phyloP scores from a whole-genome alignment of 129 eudicot species.

The Flaveria ramosissima region DNA sequence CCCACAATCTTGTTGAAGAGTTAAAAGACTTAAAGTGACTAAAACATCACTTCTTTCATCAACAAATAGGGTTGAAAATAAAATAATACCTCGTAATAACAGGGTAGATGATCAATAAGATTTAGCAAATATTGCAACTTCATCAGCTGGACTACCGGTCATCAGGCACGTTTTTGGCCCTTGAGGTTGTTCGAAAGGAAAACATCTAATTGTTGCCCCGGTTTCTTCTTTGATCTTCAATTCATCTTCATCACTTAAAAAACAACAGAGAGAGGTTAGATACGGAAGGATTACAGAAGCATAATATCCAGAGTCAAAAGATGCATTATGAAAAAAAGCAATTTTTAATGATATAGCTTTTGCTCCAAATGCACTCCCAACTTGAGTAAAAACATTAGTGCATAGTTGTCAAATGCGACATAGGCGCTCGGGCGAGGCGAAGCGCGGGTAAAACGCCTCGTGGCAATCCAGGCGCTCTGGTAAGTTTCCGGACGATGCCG shows the following conservation, averaged over 20 bases:
- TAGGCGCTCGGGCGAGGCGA: too few relatives aligned
- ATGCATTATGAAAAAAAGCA: neutral
- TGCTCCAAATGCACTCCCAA: neutral
- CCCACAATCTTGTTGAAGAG: conserved; percentile 3
- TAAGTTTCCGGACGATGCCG: too few relatives aligned
- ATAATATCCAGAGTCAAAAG: neutral
- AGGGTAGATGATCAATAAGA: conserved; percentile 52
- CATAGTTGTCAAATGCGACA: too few relatives aligned
- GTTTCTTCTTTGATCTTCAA: conserved; percentile 88
- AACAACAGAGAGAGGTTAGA: neutral
- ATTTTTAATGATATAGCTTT: neutral
- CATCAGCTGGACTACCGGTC: conserved; percentile 79
- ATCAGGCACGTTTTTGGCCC: conserved; percentile 68
- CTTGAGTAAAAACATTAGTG: neutral
- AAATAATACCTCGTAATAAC: conserved; percentile 23
- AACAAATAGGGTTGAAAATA: neutral
- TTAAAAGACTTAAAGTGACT: neutral
- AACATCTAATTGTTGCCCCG: conserved; percentile 83
- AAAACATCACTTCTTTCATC: neutral
- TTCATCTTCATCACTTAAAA: conserved; percentile 67
- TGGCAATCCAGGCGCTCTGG: too few relatives aligned
- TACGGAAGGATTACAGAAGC: neutral
- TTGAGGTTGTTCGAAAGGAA: conserved; percentile 85
- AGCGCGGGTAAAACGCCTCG: too few relatives aligned
- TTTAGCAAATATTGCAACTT: conserved; percentile 94